Percentiles rank a stretch among this genome's conserved stretches.
phyloP scores from a whole-genome alignment of 2,329 filamentous ascomycete species.

The Bipolaris cookei region DNA sequence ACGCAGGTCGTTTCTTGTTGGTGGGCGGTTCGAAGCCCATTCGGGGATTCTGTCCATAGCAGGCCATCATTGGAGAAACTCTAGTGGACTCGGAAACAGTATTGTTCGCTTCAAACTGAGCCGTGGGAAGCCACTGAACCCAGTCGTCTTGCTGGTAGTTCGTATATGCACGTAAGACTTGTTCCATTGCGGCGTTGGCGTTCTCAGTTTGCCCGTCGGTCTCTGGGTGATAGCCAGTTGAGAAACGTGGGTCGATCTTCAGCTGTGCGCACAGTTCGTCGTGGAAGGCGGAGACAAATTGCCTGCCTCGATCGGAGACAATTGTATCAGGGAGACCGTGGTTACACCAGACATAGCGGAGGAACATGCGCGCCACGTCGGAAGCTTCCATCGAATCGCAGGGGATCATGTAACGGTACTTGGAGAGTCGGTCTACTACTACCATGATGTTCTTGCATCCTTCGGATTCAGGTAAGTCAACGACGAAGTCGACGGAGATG shows the following conservation, averaged over 20 bases:
- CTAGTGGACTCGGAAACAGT: neutral
- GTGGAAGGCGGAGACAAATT: neutral
- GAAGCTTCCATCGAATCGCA: neutral
- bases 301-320: neutral
- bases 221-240: constrained; percentile 14
- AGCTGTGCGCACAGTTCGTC: neutral
- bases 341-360: neutral
- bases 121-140: neutral
- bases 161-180: too few relatives aligned
- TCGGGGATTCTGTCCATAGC: neutral
- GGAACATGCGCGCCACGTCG: neutral
- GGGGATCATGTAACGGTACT: neutral
- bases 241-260: neutral
- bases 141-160: too few relatives aligned
- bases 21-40: neutral
- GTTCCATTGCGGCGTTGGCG: too few relatives aligned
- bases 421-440: neutral
- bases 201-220: constrained; percentile 14
- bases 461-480: neutral
- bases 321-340: neutral
- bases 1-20: neutral
- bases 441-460: neutral
- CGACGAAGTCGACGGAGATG: neutral
- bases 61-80: neutral
- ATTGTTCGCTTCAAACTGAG: neutral